Evolutionary conservation across 2,329 filamentous ascomycete genomes (phyloP).

Genomic region (Balansia obtecta): DNA sequence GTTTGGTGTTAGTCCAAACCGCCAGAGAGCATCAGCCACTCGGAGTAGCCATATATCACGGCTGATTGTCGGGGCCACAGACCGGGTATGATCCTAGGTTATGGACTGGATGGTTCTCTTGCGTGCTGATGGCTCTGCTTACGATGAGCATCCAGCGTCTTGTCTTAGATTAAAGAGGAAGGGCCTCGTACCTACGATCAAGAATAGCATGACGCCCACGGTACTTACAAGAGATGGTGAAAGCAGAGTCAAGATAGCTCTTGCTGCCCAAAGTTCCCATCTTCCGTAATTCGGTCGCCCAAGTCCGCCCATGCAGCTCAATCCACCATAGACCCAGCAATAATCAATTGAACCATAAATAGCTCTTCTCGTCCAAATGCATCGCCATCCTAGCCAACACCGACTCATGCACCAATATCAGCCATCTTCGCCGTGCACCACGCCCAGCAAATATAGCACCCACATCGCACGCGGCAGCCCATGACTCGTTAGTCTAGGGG

Average conservation of each 20-base stretch:
- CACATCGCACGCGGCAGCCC: too few species aligned
- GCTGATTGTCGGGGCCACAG: neutral
- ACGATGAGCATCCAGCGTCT: neutral
- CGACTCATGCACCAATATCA: too few species aligned
- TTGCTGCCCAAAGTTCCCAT: neutral
- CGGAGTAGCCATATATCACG: neutral
- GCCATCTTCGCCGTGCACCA: too few species aligned
- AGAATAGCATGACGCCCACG: neutral
- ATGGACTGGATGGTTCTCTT: neutral
- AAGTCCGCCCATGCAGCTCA: too few species aligned
- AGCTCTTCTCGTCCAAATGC: too few species aligned
- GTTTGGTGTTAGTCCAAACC: neutral
- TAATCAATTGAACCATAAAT: too few species aligned
- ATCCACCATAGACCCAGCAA: too few species aligned
- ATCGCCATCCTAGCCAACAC: too few species aligned
- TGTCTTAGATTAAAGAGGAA: neutral
- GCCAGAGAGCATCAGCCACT: neutral
- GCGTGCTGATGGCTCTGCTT: neutral
- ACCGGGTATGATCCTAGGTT: neutral
- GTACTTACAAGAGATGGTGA: neutral
- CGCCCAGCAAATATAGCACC: too few species aligned
- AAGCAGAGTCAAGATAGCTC: neutral
- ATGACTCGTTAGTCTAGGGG: constrained; percentile 11
- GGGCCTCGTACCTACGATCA: neutral
- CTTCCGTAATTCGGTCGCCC: too few species aligned